A percentile compares a stretch with the other conserved stretches of the same genome.
phyloP scores from a whole-genome alignment of 2,329 filamentous ascomycete genomes.

The Colletotrichum sansevieriae region DNA sequence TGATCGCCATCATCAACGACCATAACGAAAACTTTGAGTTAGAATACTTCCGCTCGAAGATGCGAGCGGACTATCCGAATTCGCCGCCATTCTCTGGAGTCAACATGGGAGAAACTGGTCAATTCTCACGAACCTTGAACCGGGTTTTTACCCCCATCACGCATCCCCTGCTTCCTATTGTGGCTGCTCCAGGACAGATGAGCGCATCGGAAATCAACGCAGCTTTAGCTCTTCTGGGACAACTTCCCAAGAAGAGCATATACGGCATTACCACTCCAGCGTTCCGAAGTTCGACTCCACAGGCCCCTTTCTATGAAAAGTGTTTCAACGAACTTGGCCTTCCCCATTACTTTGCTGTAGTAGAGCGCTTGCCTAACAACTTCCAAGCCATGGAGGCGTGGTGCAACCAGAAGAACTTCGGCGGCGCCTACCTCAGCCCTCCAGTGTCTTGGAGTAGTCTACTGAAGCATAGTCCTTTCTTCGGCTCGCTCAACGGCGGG shows the following conservation, averaged over 20 bases:
- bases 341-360: constrained; percentile 83
- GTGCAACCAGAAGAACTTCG: constrained; percentile 80
- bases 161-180: constrained; percentile 84
- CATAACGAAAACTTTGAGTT: constrained; percentile 91
- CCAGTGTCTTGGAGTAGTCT: constrained; percentile 73
- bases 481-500: constrained; percentile 63
- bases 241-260: constrained; percentile 82
- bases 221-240: constrained; percentile 81
- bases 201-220: constrained; percentile 88
- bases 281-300: constrained; percentile 73
- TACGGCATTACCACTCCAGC: constrained; percentile 83
- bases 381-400: constrained; percentile 77
- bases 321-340: constrained; percentile 86
- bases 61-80: constrained; percentile 76
- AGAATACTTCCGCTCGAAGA: constrained; percentile 86
- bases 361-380: constrained; percentile 77
- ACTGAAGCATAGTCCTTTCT: constrained; percentile 67
- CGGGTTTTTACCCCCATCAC: constrained; percentile 91
- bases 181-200: constrained; percentile 87
- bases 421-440: constrained; percentile 85
- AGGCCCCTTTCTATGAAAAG: constrained; percentile 88
- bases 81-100: constrained; percentile 83
- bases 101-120: constrained; percentile 89
- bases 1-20: constrained; percentile 86
- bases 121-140: constrained; percentile 86